phyloP scores from a whole-genome alignment of 2,329 filamentous ascomycete species.

The Apiospora rasikravindrae region DNA sequence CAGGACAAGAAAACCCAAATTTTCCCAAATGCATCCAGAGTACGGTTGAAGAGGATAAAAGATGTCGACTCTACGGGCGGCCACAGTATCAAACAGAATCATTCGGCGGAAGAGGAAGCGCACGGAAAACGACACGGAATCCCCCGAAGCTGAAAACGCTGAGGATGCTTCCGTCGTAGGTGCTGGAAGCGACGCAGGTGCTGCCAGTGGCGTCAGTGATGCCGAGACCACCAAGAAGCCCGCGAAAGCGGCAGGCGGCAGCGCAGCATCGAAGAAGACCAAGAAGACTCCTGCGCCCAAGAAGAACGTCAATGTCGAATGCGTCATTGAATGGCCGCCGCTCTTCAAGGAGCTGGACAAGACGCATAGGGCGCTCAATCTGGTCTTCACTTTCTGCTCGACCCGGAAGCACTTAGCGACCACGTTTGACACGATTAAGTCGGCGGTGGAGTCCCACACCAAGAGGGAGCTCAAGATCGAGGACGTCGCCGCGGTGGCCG shows the following conservation, averaged over 20 bases:
- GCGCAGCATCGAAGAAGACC: slow-evolving; percentile 22
- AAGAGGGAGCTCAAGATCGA: slow-evolving; percentile 71
- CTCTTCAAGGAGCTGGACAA: slow-evolving; percentile 74
- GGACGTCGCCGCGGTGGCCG: slow-evolving; percentile 83
- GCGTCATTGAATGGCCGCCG: slow-evolving; percentile 69
- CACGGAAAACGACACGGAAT: slow-evolving; percentile 32
- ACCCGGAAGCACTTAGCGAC: slow-evolving; percentile 91
- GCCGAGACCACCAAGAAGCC: not conserved
- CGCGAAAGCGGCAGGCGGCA: slow-evolving; percentile 15
- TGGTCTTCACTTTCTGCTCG: slow-evolving; percentile 94
- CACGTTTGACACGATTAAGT: slow-evolving; percentile 86
- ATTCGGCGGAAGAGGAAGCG: slow-evolving; percentile 46
- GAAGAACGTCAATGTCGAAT: slow-evolving; percentile 33
- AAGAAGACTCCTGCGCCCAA: slow-evolving; percentile 27
- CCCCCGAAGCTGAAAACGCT: slow-evolving; percentile 16
- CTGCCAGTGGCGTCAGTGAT: not conserved
- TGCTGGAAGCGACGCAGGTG: not conserved
- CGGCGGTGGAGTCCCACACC: slow-evolving; percentile 83
- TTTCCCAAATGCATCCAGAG: not conserved
- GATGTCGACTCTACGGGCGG: slow-evolving; percentile 54
- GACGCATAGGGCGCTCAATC: slow-evolving; percentile 83
- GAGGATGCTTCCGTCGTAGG: slow-evolving; percentile 19
- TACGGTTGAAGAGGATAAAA: slow-evolving; percentile 22
- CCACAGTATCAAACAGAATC: slow-evolving; percentile 49
- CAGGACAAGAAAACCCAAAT: not conserved